Base-by-base conservation (phyloP, 2,329 filamentous ascomycete genomes). In the Diaporthe amygdali region DNA sequence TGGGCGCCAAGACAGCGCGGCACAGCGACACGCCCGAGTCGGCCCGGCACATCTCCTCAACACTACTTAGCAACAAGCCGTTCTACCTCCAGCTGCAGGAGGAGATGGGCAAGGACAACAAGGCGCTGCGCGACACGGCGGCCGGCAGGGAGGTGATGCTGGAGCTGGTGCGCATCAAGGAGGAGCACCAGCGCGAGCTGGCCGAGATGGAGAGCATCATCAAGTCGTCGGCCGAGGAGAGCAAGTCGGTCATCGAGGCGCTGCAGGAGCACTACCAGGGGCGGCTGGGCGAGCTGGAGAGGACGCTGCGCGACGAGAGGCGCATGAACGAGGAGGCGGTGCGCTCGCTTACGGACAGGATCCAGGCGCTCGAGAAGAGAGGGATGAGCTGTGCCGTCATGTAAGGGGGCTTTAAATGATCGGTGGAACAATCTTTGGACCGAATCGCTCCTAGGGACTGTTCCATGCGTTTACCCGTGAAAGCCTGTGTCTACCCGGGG, bases 81-180 rank as follows among this genome's bases (percentile, higher is more conserved):
- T 83, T 93, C 66, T 93, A 92, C 78, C 85, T 89, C 61, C 86
- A 88, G 37, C 92, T 93, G 79, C 93, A 93, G 74, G 87, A 90
- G 55, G 91, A 93, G 77, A 80, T 93, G 74, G 88, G 86, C 74
- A 87, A 87, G 76, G 86, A 91, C 61, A 79, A 87, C 47, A 87
- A 85, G 76, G 86, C 85, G 64, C 85, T 91, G 25, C 82, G 84
- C 64, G 78, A 80, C 64, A 80, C 78, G 32, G 77, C 78, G 32
- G 82, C 83, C 46, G 84, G 84, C 1, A 88, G 89, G 15, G 87
- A 88, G 68, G 88, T 87, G 0, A 87, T 89, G 71, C 85, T 87
- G 39, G 89, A 91, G 74, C 77, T 92, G 71, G 85, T 86, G 75
- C 82, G 81, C 54, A 84, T 90, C 73, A 78, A 92, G 69, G 86